Evolutionary conservation across 148 eudicot species (phyloP).

Genomic region (Linanthus parryae): DNA sequence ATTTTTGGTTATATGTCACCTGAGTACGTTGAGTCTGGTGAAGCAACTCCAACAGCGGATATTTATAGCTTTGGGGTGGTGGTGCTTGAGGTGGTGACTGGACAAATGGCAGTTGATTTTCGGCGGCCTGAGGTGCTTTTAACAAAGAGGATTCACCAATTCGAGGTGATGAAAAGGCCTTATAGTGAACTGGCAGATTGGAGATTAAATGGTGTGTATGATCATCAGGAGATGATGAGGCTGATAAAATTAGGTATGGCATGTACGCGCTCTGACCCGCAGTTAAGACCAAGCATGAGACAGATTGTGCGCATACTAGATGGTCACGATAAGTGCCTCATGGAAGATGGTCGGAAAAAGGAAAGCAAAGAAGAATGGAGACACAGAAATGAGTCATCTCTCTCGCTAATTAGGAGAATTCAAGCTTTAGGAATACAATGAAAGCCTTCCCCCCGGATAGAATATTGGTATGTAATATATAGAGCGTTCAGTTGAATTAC

Average conservation of each 20-base stretch:
- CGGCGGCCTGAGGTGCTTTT: conserved; percentile 60
- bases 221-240: conserved; percentile 44
- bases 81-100: conserved; percentile 74
- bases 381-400: conserved; percentile 48
- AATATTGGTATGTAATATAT: too few relatives aligned
- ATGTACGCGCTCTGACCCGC: conserved; percentile 67
- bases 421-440: conserved; percentile 89
- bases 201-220: conserved; percentile 46
- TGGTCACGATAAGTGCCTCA: conserved; percentile 52
- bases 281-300: conserved; percentile 66
- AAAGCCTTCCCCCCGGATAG: too few relatives aligned
- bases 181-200: conserved; percentile 56
- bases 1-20: conserved; percentile 96
- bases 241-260: conserved; percentile 70
- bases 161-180: conserved; percentile 39
- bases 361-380: conserved; percentile 68
- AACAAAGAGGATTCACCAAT: conserved; percentile 47
- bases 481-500: too few relatives aligned
- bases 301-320: conserved; percentile 72
- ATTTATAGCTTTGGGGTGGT: conserved; percentile 94
- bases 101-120: conserved; percentile 84
- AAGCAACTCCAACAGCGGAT: conserved; percentile 77
- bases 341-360: conserved; percentile 33
- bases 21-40: conserved; percentile 80
- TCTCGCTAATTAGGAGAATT: conserved; percentile 61